A percentile compares a stretch with the other conserved stretches of the same genome.
Evolutionary conservation across 164 flowering plant genomes (phyloP).

Genomic region (Cinnamomum micranthum): DNA sequence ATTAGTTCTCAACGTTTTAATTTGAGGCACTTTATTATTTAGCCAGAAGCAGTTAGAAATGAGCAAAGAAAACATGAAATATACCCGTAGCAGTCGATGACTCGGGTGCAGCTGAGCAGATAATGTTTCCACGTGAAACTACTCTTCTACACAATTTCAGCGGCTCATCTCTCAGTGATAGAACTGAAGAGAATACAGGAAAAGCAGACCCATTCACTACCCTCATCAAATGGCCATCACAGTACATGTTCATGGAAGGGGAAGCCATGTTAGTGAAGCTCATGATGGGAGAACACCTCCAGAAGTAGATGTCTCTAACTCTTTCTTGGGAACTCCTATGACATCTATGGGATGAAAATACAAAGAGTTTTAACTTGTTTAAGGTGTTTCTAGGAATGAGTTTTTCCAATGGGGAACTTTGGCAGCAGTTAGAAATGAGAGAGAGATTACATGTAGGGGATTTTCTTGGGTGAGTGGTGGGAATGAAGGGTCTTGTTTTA

Average conservation of each 20-base stretch:
- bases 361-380: neutral
- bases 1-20: no score
- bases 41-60: no score
- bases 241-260: conserved; percentile 9
- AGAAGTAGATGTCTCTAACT: neutral
- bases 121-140: conserved; percentile 10
- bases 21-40: no score
- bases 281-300: neutral
- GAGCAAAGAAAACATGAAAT: no score
- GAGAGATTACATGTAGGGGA: neutral
- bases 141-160: neutral
- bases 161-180: conserved; percentile 2
- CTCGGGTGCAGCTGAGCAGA: conserved; percentile 27
- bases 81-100: conserved; percentile 10
- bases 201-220: conserved; percentile 2
- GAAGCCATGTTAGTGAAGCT: conserved; percentile 17
- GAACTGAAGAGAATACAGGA: conserved; percentile 11
- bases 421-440: neutral
- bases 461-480: neutral
- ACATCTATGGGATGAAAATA: neutral
- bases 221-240: conserved; percentile 10
- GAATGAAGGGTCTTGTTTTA: neutral
- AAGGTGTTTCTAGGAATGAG: neutral
- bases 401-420: neutral
- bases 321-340: neutral